Conservation (phyloP, 345 rosid genomes). For the Angophora floribunda region DNA sequence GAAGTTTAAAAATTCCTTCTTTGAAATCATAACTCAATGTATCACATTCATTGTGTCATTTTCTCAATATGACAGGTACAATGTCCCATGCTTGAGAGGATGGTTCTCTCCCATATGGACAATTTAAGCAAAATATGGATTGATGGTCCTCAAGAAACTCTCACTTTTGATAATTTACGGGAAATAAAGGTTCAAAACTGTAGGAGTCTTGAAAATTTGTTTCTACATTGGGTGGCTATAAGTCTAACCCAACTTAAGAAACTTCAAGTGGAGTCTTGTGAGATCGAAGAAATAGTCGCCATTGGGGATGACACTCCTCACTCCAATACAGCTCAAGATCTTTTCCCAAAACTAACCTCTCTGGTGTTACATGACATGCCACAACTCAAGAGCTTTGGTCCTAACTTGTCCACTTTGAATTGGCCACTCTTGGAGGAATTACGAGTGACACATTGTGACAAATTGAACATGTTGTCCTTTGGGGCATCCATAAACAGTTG, state of each 20-base stretch:
- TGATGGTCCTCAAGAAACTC: background rate
- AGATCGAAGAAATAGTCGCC: background rate
- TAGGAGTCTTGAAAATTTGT: accelerated
- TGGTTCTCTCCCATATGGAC: background rate
- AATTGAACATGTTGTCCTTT: accelerated
- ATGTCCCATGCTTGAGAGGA: accelerated
- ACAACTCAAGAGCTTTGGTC: background rate
- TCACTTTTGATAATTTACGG: background rate
- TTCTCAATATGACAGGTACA: background rate
- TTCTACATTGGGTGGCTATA: background rate
- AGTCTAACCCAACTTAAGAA: background rate
- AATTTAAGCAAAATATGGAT: background rate
- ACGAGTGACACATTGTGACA: background rate
- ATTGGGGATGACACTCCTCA: background rate
- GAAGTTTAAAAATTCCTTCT: background rate
- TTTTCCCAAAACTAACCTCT: background rate
- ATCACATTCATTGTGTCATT: background rate
- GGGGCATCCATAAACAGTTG: background rate
- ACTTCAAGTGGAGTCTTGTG: background rate
- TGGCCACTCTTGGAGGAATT: background rate
- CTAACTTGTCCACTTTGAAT: background rate
- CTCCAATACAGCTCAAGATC: background rate
- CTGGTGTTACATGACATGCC: background rate
- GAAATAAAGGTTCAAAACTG: accelerated
- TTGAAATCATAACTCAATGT: background rate